A percentile compares a stretch with the other conserved stretches of the same genome.
Conservation (phyloP, 345 rosid genomes). For the Melaleuca alternifolia region DNA sequence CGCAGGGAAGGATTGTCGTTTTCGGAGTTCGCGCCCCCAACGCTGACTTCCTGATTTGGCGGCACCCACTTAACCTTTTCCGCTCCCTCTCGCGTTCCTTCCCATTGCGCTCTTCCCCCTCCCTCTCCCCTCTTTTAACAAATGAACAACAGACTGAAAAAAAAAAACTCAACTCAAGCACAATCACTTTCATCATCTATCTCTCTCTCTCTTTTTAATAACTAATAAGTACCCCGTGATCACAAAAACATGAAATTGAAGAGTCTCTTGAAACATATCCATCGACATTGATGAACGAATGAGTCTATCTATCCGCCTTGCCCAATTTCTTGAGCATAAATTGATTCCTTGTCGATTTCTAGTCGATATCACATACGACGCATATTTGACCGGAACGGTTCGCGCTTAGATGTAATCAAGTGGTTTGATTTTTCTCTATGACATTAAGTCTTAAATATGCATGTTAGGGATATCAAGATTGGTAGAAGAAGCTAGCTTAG, state of each 20-base stretch:
- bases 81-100: not conserved
- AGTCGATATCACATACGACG: not conserved
- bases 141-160: not conserved
- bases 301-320: not conserved
- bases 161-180: not conserved
- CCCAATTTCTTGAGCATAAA: not conserved
- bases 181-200: no score
- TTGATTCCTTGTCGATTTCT: not conserved
- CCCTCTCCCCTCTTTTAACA: not conserved
- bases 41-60: not conserved
- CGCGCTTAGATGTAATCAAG: not conserved
- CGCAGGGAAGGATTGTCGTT: not conserved
- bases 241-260: rapidly evolving
- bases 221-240: rapidly evolving
- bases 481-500: not conserved
- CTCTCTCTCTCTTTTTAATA: not conserved
- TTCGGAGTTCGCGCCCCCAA: not conserved
- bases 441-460: not conserved
- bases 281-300: not conserved
- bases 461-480: not conserved
- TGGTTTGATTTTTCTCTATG: not conserved
- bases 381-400: rapidly evolving
- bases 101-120: not conserved
- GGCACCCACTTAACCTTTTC: not conserved
- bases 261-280: not conserved